Base-by-base conservation (phyloP, 78 protist species). In the Tieghemostelium lacteum region DNA sequence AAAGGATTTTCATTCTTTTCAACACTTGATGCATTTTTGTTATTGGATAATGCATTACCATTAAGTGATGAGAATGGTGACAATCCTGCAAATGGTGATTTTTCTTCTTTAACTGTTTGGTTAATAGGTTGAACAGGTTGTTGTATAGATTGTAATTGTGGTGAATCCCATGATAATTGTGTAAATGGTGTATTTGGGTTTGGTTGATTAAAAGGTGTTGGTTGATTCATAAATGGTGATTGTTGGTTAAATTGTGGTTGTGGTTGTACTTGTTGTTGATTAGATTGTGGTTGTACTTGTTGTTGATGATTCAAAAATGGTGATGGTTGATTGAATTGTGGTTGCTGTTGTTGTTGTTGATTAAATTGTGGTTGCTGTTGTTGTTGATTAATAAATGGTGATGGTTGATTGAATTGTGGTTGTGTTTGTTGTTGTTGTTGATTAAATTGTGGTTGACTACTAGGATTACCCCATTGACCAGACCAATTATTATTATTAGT, bases 1-100 rank as follows among this genome's bases (percentile, higher is more conserved):
- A 80, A 80, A 54, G 88, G 88, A 40, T 80, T 80, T 55, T 10
- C 33, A n/a, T 26, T 52, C 22, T 54, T 45, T 34, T 24, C 36
- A 5, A 10, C 17, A 57, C 33, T 52, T 20, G 14, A 26, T 24
- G 10, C 37, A 65, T 39, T 65, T 5, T 4, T 57, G 24, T 29
- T 37, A 57, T 57, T 80, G 6, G 60, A 37, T n/a, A 67, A 37
- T 45, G 52, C 52, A 49, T 8, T 16, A n/a, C 24, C 40, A 6
- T 2, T 31, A n/a, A 6, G 14, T 17, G 50, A 10, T n/a, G n/a
- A n/a, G 55, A 67, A 80, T 80, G 76, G 76, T 55, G 88, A 80
- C 34, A 77, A 50, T 8, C 55, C 33, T 33, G 88, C 75, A 57
- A 80, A 80, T 55, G 88, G 75, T 34, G 88, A 64, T 5, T 67